phyloP scores from a whole-genome alignment of 2,329 filamentous ascomycete genomes.

The Leptographium procerum region DNA sequence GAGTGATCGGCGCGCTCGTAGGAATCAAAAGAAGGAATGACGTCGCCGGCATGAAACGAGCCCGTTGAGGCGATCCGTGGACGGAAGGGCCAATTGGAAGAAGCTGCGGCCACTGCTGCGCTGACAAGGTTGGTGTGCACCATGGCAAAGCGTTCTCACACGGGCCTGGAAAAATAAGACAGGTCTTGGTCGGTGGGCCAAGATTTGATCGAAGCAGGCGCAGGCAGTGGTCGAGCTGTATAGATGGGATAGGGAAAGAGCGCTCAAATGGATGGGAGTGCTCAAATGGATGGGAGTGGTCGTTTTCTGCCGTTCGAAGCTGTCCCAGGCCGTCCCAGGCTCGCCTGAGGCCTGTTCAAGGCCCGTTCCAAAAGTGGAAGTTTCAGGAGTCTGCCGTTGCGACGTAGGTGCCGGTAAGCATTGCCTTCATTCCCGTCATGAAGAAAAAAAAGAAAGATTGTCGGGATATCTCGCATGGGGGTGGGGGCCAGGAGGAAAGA shows the following conservation, averaged over 20 bases:
- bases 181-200: not conserved
- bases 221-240: too few species aligned
- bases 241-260: not conserved
- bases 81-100: slow-evolving; percentile 5
- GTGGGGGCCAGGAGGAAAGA: not conserved
- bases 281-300: not conserved
- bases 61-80: slow-evolving; percentile 23
- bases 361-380: not conserved
- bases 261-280: not conserved
- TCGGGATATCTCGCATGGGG: not conserved
- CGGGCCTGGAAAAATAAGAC: not conserved
- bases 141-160: slow-evolving; percentile 6
- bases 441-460: not conserved
- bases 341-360: not conserved
- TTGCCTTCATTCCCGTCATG: not conserved
- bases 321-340: not conserved
- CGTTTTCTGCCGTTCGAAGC: not conserved
- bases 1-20: slow-evolving; percentile 10
- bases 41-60: slow-evolving; percentile 41
- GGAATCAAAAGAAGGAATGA: slow-evolving; percentile 27
- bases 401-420: not conserved
- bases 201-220: too few species aligned
- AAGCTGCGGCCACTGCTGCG: slow-evolving; percentile 5
- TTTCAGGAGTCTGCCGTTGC: not conserved
- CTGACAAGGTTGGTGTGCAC: slow-evolving; percentile 11